phyloP scores from a whole-genome alignment of 306 rosid species.

The Abrus pulchellus region DNA sequence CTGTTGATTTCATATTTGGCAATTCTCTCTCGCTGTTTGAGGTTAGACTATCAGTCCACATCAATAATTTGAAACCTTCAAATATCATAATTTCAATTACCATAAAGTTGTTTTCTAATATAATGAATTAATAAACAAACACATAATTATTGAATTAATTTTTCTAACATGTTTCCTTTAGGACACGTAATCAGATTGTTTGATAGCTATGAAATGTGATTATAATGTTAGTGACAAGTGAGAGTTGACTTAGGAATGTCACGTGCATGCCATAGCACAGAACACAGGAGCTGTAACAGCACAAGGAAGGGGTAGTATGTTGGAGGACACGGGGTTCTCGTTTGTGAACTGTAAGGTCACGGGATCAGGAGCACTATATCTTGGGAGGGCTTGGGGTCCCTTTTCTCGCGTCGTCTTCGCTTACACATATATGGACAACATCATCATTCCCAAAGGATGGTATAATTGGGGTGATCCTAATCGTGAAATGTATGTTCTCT shows the following conservation, averaged over 20 bases:
- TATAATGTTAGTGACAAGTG: not conserved
- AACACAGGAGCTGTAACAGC: conserved; percentile 88
- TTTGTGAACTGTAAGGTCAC: conserved; percentile 97
- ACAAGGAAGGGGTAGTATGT: conserved; percentile 81
- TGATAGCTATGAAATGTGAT: not conserved
- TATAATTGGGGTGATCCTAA: conserved; percentile 97
- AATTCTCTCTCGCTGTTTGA: conserved; percentile 84
- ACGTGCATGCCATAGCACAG: conserved; percentile 92
- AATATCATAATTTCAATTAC: not conserved
- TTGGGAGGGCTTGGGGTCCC: conserved; percentile 99
- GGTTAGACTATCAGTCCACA: conserved; percentile 49
- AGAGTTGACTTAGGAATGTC: conserved; percentile 70
- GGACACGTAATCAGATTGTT: not conserved
- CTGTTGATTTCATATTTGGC: conserved; percentile 99
- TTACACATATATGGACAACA: conserved; percentile 91
- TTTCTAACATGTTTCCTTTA: no score
- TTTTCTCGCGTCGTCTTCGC: conserved; percentile 94
- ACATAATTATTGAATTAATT: no score
- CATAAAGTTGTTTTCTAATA: not conserved
- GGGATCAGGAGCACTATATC: conserved; percentile 95
- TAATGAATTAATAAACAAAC: no score
- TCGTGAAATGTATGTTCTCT: conserved; percentile 74
- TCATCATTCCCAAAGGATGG: conserved; percentile 98
- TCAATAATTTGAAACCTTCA: not conserved
- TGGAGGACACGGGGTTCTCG: conserved; percentile 96